Base-by-base conservation (phyloP, 2,329 filamentous ascomycete species). In the Ophiostoma triangulosporum region DNA sequence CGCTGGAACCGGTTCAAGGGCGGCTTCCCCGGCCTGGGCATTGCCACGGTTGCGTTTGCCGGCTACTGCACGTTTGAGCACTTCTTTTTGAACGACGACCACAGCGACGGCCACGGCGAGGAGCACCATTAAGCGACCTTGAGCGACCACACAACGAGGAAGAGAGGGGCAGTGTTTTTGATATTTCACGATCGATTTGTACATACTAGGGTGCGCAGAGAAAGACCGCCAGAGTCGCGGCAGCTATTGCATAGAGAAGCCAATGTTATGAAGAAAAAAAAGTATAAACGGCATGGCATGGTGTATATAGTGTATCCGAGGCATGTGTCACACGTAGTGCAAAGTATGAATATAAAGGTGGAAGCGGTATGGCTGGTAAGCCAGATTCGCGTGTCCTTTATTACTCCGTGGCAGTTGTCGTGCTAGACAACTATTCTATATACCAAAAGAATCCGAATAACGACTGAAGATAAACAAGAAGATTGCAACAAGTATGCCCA, bases 11-110 rank as follows among this genome's bases (percentile, higher is more conserved):
- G 93, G 62, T 93, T 96, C 75, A 89, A 84, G 73, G 75, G 78
- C 64, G 75, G 81, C 59, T 88, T 98, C 67, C 93, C 93, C 35
- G 93, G 93, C 57, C 77, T 98, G 63, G 93, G 93, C 59, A 95
- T 91, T 62, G 93, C 89, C 31, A 86, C 86, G 5, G 90, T 93
- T 56, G 90, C 91, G 46, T 98, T 98, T 68, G 81, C 84, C 50
- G 83, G 75, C 58, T 98, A 98, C 73, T 88, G 90, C 68, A 81
- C 79, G 57, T 95, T 88, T 70, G 93, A 98, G 73, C 80, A 93
- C 68, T 71, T 94, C 53, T 95, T 96, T 69, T 66, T 95, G 62
- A 77, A 84, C 45, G 84, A 90, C 58, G 78, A 83, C 58, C 78
- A 83, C 64, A 72, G 65, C 9, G 77, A 83, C 59, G 73, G 70